A percentile compares a stretch with the other conserved stretches of the same genome.
These are phyloP conservation scores for Penicillium corylophilum DNA, from an alignment of 2,329 filamentous ascomycete species.

Conservation along the genomic window DNA sequence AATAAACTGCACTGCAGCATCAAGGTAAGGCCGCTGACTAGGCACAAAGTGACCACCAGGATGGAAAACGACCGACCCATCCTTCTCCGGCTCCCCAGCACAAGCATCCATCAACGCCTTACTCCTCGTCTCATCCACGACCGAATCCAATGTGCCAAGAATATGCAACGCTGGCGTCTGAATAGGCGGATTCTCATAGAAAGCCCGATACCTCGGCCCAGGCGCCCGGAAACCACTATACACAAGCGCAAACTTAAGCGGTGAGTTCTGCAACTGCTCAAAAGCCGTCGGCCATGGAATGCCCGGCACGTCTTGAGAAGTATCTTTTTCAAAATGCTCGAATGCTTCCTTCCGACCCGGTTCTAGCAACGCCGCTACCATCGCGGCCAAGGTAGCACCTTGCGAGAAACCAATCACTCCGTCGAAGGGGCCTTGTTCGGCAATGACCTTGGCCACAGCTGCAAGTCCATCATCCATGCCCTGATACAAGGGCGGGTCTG, in stretches of 20 bases:
- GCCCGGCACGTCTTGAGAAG: slow-evolving; percentile 25
- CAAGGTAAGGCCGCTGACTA: slow-evolving; percentile 75
- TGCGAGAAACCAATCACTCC: slow-evolving; percentile 82
- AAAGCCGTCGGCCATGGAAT: slow-evolving; percentile 56
- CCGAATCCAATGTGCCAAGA: slow-evolving; percentile 78
- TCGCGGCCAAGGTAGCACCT: slow-evolving; percentile 69
- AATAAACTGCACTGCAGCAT: slow-evolving; percentile 73
- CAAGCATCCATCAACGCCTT: slow-evolving; percentile 66
- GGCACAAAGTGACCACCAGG: slow-evolving; percentile 91
- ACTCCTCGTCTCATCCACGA: slow-evolving; percentile 77
- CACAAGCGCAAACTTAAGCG: slow-evolving; percentile 67
- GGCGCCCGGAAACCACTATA: slow-evolving; percentile 76
- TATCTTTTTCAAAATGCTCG: slow-evolving; percentile 34
- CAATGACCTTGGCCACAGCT: slow-evolving; percentile 61
- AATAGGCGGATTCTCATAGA: slow-evolving; percentile 70
- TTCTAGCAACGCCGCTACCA: slow-evolving; percentile 74
- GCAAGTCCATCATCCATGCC: slow-evolving; percentile 68
- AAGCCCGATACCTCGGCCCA: slow-evolving; percentile 61
- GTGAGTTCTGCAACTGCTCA: slow-evolving; percentile 47
- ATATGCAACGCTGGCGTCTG: slow-evolving; percentile 77
- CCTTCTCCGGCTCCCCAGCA: slow-evolving; percentile 52
- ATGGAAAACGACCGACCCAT: slow-evolving; percentile 63
- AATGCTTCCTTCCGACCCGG: slow-evolving; percentile 49
- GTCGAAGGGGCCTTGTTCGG: slow-evolving; percentile 67
- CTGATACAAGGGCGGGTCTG: slow-evolving; percentile 63